Base-by-base conservation (phyloP, 1,284 basidiomycete genomes). In the Xerocomus amazonicus region DNA sequence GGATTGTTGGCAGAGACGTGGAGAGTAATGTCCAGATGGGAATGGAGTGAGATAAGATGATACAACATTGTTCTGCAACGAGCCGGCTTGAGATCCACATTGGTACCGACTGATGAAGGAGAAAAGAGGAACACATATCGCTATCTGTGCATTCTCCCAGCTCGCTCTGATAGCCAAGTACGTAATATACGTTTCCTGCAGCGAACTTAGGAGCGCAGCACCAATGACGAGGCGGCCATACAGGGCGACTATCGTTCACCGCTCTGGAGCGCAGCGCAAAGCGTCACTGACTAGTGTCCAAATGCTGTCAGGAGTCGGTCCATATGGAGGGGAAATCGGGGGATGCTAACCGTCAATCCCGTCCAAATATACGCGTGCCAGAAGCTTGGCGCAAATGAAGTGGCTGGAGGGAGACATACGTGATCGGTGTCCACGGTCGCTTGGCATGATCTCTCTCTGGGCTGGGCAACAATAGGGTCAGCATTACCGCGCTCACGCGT, bases 1-100 rank as follows among this genome's bases (percentile, higher is more conserved):
- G 86, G 79, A 59, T 80, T 90, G 59, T 87, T 87, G 27, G 79
- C 81, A 19, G 88, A 90, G 27, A 90, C 88, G 60, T 90, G 88
- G 17, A 90, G 74, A 0, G 80, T 86, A 50, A 90, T 84, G 54
- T 90, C 87, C 59, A 77, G 81, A 59, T 41, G 9, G 6, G 27
- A 27, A 29, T 40, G 27, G 10, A 41, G 40, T 7, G 40, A n/a
- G 13, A 29, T 41, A 4, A 90, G 73, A 65, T 85, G 81, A 62
- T 84, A 87, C 36, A 90, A 70, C 84, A 90, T 88, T 31, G 75
- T 78, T 58, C 87, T 90, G 53, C 29, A 44, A 51, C 9, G 2
- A 34, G 9, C 17, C 33, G 3, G 38, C 26, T 19, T 28, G 13
- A 3, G 7, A 9, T 16, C 16, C 14, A 12, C 35, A 19, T 27